phyloP scores from a whole-genome alignment of 257 asterid genomes.

The Dorcoceras hygrometricum region DNA sequence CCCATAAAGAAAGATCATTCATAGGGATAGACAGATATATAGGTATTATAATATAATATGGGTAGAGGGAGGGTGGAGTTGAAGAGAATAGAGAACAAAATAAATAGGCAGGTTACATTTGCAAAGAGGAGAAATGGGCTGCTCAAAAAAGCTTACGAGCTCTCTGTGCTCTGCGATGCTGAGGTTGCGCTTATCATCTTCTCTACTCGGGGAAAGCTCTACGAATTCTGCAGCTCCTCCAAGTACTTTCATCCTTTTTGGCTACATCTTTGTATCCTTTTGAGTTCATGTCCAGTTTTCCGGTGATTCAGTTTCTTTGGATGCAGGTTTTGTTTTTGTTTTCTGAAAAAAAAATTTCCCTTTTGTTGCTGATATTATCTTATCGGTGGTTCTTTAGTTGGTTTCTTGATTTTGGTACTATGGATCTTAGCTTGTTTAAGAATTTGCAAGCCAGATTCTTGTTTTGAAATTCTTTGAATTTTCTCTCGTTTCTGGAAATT shows the following conservation, averaged over 20 bases:
- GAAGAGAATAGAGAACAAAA: conserved; percentile 1
- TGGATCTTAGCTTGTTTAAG: not conserved
- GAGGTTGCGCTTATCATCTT: not conserved
- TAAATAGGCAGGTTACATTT: not conserved
- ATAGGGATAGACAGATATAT: not conserved
- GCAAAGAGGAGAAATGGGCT: conserved; percentile 1
- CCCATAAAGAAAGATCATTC: not conserved
- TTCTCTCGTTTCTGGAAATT: too few species aligned
- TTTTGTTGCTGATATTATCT: not conserved
- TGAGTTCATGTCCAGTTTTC: not conserved
- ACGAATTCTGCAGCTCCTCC: conserved; percentile 4
- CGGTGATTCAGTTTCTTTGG: not conserved
- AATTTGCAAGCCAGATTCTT: not conserved
- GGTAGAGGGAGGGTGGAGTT: not conserved
- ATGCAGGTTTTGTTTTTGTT: not conserved
- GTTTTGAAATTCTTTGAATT: not conserved
- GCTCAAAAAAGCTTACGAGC: not conserved
- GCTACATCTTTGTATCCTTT: not conserved
- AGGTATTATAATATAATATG: not conserved
- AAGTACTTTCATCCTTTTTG: not conserved
- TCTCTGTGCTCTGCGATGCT: not conserved
- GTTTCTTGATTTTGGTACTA: not conserved
- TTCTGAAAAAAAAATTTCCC: too few species aligned
- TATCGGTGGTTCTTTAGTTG: not conserved
- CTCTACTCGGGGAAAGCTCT: not conserved